A percentile compares a stretch with the other conserved stretches of the same genome.
phyloP scores from a whole-genome alignment of 1,284 basidiomycete species.

The Salmacisia buchloeana region DNA sequence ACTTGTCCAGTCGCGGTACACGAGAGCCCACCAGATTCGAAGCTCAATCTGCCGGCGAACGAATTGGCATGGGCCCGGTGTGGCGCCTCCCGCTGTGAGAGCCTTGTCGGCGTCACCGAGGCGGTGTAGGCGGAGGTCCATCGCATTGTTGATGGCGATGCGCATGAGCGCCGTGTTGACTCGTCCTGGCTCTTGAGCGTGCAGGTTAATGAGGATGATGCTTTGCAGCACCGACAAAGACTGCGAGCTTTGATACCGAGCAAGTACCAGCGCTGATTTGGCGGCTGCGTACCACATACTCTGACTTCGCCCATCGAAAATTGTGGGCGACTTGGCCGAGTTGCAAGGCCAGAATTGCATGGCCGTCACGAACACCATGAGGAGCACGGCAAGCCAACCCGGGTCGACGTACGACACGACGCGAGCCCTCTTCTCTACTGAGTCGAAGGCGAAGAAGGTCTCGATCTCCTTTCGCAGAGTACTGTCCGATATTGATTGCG shows the following conservation, averaged over 20 bases:
- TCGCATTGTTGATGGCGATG: conserved; percentile 43
- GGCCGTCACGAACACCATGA: conserved; percentile 38
- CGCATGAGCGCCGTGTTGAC: conserved; percentile 27
- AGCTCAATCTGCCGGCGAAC: conserved; percentile 42
- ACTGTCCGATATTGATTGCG: no score
- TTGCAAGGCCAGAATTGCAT: conserved; percentile 43
- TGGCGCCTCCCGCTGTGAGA: conserved; percentile 18
- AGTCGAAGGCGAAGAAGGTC: conserved; percentile 33
- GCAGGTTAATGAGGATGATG: conserved; percentile 36
- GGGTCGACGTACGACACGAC: conserved; percentile 43
- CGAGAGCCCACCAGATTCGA: conserved; percentile 45
- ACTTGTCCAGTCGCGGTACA: conserved; percentile 35
- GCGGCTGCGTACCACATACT: conserved; percentile 41
- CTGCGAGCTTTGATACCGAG: conserved; percentile 32
- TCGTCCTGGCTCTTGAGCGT: conserved; percentile 23
- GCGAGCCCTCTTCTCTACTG: conserved; percentile 35
- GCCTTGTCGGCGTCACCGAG: conserved; percentile 36
- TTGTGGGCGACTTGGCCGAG: conserved; percentile 24
- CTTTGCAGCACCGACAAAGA: conserved; percentile 39
- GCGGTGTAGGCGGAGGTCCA: conserved; percentile 42
- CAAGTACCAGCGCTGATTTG: conserved; percentile 36
- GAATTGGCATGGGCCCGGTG: conserved; percentile 16
- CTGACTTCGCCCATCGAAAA: conserved; percentile 37
- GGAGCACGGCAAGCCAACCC: conserved; percentile 39
- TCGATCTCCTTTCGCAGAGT: conserved; percentile 27